These are phyloP conservation scores for Arxiozyma slooffiae DNA, from an alignment of 1,139 yeast species.

Conservation along the genomic window DNA sequence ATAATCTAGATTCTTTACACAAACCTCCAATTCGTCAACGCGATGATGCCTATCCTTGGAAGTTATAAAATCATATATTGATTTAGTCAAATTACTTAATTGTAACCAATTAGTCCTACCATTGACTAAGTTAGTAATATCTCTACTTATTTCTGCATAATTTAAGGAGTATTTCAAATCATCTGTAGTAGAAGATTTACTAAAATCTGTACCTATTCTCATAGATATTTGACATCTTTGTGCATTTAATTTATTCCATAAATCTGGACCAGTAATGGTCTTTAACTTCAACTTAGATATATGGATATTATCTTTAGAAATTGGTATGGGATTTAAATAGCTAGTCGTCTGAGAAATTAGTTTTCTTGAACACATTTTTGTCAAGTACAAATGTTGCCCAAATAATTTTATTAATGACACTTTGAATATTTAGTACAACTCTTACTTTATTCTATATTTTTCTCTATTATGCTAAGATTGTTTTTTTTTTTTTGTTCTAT, in stretches of 20 bases:
- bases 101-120: slow-evolving; percentile 37
- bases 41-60: slow-evolving; percentile 29
- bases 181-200: slow-evolving; percentile 62
- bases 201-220: slow-evolving; percentile 56
- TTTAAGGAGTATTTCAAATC: slow-evolving; percentile 73
- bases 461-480: too few relatives aligned
- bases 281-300: slow-evolving; percentile 49
- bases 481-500: too few relatives aligned
- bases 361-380: slow-evolving; percentile 1
- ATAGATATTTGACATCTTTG: slow-evolving; percentile 61
- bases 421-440: background rate
- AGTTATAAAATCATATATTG: slow-evolving; percentile 42
- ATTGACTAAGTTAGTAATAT: slow-evolving; percentile 23
- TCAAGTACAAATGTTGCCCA: background rate
- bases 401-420: background rate
- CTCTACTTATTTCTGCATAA: slow-evolving; percentile 73
- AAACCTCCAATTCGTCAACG: slow-evolving; percentile 16
- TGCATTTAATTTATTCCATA: slow-evolving; percentile 61
- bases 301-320: slow-evolving; percentile 43
- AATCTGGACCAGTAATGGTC: slow-evolving; percentile 65
- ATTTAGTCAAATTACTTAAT: slow-evolving; percentile 48
- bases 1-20: slow-evolving; percentile 26
- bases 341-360: background rate
- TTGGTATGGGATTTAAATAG: background rate
- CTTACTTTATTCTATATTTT: background rate